Conservation (phyloP, 768 basidiomycete genomes). For the Hypsizygus marmoreus region DNA sequence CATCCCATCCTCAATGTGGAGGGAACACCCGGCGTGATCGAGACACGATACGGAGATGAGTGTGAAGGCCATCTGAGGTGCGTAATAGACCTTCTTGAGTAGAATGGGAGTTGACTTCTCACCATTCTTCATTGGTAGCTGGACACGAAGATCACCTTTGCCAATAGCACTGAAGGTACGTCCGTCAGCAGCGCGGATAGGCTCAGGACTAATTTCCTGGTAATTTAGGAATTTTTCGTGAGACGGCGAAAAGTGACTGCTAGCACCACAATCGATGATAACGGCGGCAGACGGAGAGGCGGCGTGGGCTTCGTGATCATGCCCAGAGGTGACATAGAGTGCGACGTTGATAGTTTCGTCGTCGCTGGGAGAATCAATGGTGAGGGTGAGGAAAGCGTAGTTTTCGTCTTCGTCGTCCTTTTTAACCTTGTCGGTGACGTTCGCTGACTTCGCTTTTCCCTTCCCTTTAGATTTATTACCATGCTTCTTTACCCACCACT, state of each 20-base stretch:
- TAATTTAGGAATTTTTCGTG: constrained; percentile 6
- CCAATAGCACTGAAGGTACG: constrained; percentile 6
- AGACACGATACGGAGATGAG: constrained; percentile 26
- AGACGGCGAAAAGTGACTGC: constrained; percentile 9
- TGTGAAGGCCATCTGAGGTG: constrained; percentile 6
- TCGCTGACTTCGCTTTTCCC: background rate
- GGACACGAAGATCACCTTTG: constrained; percentile 21
- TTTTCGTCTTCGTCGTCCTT: background rate
- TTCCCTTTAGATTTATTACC: background rate
- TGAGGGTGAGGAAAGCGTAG: background rate
- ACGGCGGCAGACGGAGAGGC: background rate
- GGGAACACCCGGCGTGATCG: constrained; percentile 14
- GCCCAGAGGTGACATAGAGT: constrained; percentile 3
- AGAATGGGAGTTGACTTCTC: background rate
- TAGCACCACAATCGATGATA: constrained; percentile 12
- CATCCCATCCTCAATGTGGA: constrained; percentile 20
- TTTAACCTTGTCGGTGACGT: background rate
- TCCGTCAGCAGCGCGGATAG: constrained; percentile 6
- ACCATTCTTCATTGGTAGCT: background rate
- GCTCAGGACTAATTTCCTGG: constrained; percentile 9
- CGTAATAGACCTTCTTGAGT: constrained; percentile 7
- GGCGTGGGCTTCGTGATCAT: constrained; percentile 2
- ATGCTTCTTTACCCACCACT: constrained; percentile 5
- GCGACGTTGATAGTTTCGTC: background rate
- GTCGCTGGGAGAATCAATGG: background rate